phyloP scores from a whole-genome alignment of 495 filamentous ascomycete genomes.

The Echria macrotheca region DNA sequence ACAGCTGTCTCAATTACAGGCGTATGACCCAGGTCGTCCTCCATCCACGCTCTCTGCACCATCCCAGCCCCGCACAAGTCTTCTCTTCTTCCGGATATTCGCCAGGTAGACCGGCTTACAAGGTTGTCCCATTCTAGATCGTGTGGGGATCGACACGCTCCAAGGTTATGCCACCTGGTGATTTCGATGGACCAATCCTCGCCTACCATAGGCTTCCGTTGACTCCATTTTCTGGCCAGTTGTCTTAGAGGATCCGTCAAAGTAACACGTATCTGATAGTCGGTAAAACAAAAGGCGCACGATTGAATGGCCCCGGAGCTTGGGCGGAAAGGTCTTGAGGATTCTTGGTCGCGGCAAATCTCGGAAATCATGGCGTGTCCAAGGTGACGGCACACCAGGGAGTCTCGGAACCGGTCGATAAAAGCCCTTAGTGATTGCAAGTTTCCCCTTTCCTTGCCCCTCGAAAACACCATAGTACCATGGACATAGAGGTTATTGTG shows the following conservation, averaged over 20 bases:
- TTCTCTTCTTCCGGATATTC: background rate
- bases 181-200: slow-evolving; percentile 2
- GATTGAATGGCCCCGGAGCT: background rate
- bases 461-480: background rate
- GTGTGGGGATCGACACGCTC: slow-evolving; percentile 2
- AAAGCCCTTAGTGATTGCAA: background rate
- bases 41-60: background rate
- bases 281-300: slow-evolving; percentile 4
- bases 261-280: slow-evolving; percentile 2
- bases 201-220: background rate
- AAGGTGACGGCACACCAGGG: slow-evolving; percentile 2
- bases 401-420: background rate
- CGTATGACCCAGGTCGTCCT: background rate
- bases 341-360: background rate
- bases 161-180: slow-evolving; percentile 6
- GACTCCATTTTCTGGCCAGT: background rate
- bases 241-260: background rate
- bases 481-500: slow-evolving; percentile 1
- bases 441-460: background rate
- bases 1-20: background rate
- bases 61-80: background rate
- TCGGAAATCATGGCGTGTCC: background rate
- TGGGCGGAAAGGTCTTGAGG: background rate
- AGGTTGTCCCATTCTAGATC: slow-evolving; percentile 5
- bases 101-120: background rate